Conservation (phyloP, 2,329 filamentous ascomycete genomes). For the Neurospora sp. region DNA sequence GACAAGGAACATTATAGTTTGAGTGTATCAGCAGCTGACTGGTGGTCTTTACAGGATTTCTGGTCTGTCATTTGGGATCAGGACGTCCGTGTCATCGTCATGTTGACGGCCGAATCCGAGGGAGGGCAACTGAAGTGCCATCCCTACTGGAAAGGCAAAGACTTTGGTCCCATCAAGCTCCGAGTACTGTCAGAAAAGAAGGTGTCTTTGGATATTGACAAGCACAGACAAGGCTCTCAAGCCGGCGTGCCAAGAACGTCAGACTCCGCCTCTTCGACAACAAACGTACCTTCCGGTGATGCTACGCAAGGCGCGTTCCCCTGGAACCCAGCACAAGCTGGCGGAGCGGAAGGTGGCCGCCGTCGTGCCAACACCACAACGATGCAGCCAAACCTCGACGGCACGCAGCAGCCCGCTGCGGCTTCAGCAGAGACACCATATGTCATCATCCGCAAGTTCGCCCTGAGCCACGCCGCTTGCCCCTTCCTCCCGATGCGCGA, state of each 20-base stretch:
- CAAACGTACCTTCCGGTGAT: constrained; percentile 20
- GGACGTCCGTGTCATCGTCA: constrained; percentile 88
- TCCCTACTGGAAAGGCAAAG: constrained; percentile 75
- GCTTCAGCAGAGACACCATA: constrained; percentile 51
- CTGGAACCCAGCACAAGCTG: constrained; percentile 6
- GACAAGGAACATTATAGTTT: neutral
- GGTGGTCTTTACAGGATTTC: constrained; percentile 58
- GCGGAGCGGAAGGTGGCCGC: constrained; percentile 30
- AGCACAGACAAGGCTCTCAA: constrained; percentile 32
- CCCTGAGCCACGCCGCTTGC: constrained; percentile 62
- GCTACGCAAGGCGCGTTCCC: constrained; percentile 14
- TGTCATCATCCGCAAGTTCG: constrained; percentile 80
- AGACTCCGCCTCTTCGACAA: neutral
- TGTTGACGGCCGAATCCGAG: constrained; percentile 90
- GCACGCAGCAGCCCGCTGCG: constrained; percentile 20
- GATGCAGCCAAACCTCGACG: constrained; percentile 23
- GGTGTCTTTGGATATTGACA: constrained; percentile 63
- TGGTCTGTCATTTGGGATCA: constrained; percentile 98
- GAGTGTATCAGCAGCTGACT: constrained; percentile 18
- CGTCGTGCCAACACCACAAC: constrained; percentile 46
- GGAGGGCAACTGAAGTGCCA: constrained; percentile 92
- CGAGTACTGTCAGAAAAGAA: constrained; percentile 73
- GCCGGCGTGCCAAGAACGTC: neutral
- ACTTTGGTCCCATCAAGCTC: constrained; percentile 69
- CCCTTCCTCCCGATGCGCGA: constrained; percentile 84